phyloP scores from a whole-genome alignment of 2,329 filamentous ascomycete species.

The Sclerotinia nivalis region DNA sequence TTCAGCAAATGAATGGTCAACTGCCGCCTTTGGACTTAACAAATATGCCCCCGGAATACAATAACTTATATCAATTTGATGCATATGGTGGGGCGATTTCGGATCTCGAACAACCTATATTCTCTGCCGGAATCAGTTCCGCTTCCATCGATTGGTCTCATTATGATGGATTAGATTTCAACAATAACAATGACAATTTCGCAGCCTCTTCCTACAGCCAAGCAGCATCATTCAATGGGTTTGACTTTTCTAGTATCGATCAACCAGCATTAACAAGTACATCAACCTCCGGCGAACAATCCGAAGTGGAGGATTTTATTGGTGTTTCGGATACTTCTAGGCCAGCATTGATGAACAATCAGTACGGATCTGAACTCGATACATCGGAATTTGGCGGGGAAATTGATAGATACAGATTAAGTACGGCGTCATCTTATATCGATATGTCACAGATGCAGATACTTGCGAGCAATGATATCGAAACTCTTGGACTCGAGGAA shows the following conservation, averaged over 20 bases:
- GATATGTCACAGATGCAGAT: slow-evolving; percentile 49
- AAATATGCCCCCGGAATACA: slow-evolving; percentile 50
- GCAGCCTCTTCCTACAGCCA: slow-evolving; percentile 58
- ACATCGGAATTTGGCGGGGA: slow-evolving; percentile 44
- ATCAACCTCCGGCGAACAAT: slow-evolving; percentile 66
- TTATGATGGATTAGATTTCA: slow-evolving; percentile 53
- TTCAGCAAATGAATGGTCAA: slow-evolving; percentile 52
- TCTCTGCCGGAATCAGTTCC: slow-evolving; percentile 62
- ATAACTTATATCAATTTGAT: slow-evolving; percentile 49
- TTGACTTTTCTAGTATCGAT: slow-evolving; percentile 57
- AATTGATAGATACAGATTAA: slow-evolving; percentile 52
- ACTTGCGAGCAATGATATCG: slow-evolving; percentile 50
- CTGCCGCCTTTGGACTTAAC: slow-evolving; percentile 61
- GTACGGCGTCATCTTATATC: slow-evolving; percentile 50
- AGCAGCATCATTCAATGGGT: slow-evolving; percentile 54
- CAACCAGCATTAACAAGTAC: slow-evolving; percentile 57
- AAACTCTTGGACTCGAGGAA: slow-evolving; percentile 56
- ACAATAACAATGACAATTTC: slow-evolving; percentile 52
- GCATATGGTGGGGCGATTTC: slow-evolving; percentile 50
- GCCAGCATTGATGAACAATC: slow-evolving; percentile 45
- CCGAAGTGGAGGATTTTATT: slow-evolving; percentile 62
- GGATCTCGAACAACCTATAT: slow-evolving; percentile 55
- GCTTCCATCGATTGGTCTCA: slow-evolving; percentile 56
- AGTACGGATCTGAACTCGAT: slow-evolving; percentile 44
- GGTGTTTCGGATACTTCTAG: slow-evolving; percentile 44